Percentiles rank a stretch among this genome's conserved stretches.
These are phyloP conservation scores for Diaporthe sp. DNA, from an alignment of 2,329 filamentous ascomycete genomes.

Conservation along the genomic window DNA sequence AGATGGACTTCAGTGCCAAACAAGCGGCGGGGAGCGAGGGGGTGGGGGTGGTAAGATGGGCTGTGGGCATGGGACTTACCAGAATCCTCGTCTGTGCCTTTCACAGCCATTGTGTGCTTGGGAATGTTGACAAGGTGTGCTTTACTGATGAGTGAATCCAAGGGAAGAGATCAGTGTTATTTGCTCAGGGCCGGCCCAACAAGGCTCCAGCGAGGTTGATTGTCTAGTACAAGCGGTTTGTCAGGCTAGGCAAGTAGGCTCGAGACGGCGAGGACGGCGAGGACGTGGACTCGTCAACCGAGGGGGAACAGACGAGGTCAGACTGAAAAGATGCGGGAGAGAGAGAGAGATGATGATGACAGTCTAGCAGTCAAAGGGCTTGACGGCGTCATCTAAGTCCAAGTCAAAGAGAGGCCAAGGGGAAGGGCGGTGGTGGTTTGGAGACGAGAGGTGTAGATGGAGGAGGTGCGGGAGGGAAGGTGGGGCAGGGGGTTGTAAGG, in stretches of 20 bases:
- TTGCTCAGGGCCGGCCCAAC: background rate
- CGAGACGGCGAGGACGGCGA: background rate
- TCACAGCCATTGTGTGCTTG: conserved; percentile 9
- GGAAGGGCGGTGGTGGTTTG: background rate
- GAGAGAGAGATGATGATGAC: conserved; percentile 11
- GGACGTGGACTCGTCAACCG: background rate
- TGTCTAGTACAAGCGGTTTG: conserved; percentile 9
- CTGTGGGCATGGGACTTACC: conserved; percentile 8
- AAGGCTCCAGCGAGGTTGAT: conserved; percentile 18
- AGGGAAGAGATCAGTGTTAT: background rate
- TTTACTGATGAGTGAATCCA: background rate
- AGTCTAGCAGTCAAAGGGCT: background rate
- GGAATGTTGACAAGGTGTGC: background rate
- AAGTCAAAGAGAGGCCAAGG: background rate
- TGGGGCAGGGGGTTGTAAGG: conserved; percentile 10
- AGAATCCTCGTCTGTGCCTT: conserved; percentile 22
- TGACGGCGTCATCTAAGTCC: background rate
- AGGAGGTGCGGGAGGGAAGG: conserved; percentile 16
- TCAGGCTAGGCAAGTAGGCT: conserved; percentile 9
- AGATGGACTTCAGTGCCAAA: background rate
- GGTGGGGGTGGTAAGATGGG: background rate
- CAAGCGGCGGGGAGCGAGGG: background rate
- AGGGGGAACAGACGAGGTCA: background rate
- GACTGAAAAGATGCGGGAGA: background rate
- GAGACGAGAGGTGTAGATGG: conserved; percentile 12